phyloP scores from a whole-genome alignment of 2,329 filamentous ascomycete species.

The Gremmenia infestans region DNA sequence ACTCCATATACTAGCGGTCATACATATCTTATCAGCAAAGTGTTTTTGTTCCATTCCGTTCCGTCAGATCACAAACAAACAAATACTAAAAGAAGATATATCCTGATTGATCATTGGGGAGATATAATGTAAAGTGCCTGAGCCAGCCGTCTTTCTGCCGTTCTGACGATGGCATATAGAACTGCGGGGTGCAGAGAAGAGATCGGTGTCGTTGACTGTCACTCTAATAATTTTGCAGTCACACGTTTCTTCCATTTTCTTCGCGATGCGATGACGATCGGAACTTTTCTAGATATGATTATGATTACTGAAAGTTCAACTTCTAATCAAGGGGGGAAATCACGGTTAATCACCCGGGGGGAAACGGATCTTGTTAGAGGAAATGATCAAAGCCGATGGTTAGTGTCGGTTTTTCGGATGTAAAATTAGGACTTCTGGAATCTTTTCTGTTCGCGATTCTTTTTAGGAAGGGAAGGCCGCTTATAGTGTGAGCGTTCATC shows the following conservation, averaged over 20 bases:
- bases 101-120: too few relatives aligned
- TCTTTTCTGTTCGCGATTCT: too few relatives aligned
- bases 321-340: neutral
- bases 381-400: too few relatives aligned
- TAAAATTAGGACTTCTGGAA: too few relatives aligned
- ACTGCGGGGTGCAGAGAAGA: constrained; percentile 41
- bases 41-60: too few relatives aligned
- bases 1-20: constrained; percentile 12
- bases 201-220: constrained; percentile 42
- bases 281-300: neutral
- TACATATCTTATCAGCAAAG: neutral
- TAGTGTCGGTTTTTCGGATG: too few relatives aligned
- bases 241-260: constrained; percentile 34
- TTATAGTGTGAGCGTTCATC: too few relatives aligned
- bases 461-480: too few relatives aligned
- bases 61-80: too few relatives aligned
- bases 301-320: neutral
- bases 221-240: constrained; percentile 44
- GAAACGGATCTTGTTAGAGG: neutral
- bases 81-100: too few relatives aligned
- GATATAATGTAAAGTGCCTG: neutral
- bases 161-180: constrained; percentile 48
- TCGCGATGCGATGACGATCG: neutral
- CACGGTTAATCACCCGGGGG: too few relatives aligned
- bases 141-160: constrained; percentile 44